Conservation (phyloP, 768 basidiomycete species). For the Lactarius deliciosus region DNA sequence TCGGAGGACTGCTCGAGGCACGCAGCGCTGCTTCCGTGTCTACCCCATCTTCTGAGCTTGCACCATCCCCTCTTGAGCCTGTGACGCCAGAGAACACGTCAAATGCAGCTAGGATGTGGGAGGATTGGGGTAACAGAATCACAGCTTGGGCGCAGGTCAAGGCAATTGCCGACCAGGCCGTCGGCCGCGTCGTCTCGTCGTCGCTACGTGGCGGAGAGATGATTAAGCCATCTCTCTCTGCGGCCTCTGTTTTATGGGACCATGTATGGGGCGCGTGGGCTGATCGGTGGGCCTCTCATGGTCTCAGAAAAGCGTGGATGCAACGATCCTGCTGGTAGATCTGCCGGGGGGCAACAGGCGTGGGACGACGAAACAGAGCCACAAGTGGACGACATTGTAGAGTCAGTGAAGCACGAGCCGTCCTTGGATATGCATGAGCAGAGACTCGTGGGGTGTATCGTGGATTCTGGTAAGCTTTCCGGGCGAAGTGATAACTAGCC, state of each 20-base stretch:
- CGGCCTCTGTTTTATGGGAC: slow-evolving; percentile 63
- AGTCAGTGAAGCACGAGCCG: slow-evolving; percentile 69
- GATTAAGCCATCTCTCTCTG: slow-evolving; percentile 40
- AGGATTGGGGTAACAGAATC: slow-evolving; percentile 68
- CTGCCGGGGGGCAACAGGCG: slow-evolving; percentile 38
- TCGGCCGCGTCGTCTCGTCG: slow-evolving; percentile 59
- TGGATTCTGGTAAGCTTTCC: slow-evolving; percentile 60
- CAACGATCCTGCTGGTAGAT: slow-evolving; percentile 61
- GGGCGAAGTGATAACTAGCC: slow-evolving; percentile 2
- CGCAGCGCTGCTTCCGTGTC: slow-evolving; percentile 33
- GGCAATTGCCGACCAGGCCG: slow-evolving; percentile 72
- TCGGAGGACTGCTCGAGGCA: slow-evolving; percentile 64
- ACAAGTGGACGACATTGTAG: slow-evolving; percentile 68
- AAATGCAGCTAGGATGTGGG: slow-evolving; percentile 44
- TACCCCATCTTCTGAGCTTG: slow-evolving; percentile 24
- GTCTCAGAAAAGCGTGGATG: slow-evolving; percentile 63
- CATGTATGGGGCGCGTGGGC: slow-evolving; percentile 36
- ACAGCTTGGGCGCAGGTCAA: slow-evolving; percentile 70
- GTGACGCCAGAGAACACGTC: slow-evolving; percentile 29
- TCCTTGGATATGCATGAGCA: slow-evolving; percentile 82
- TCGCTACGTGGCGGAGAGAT: slow-evolving; percentile 24
- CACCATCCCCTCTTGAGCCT: not conserved
- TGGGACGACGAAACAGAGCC: slow-evolving; percentile 32
- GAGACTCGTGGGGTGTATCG: slow-evolving; percentile 78
- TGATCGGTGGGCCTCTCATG: slow-evolving; percentile 23